Conservation (phyloP, 805 yeast species). For the Candida coleopterorum region DNA sequence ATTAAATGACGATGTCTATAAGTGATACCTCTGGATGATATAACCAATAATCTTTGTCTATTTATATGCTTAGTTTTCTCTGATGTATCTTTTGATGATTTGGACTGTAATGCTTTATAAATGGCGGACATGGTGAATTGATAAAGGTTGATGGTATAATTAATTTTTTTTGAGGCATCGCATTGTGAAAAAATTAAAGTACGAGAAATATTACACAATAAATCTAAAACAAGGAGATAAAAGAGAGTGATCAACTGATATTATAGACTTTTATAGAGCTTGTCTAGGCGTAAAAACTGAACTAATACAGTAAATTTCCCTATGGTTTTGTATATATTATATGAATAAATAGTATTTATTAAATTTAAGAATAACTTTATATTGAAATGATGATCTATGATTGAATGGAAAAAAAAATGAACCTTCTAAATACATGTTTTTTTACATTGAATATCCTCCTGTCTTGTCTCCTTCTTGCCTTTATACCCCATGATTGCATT, state of each 20-base stretch:
- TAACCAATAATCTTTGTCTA: slow-evolving; percentile 81
- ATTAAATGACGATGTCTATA: slow-evolving; percentile 94
- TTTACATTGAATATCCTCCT: background rate
- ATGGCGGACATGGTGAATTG: slow-evolving; percentile 35
- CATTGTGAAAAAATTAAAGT: no score
- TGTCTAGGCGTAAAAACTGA: no score
- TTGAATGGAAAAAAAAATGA: background rate
- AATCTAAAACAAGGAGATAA: background rate
- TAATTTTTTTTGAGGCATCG: slow-evolving; percentile 4
- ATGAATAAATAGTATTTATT: background rate
- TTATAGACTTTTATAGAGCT: no score
- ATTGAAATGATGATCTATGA: slow-evolving; percentile 3
- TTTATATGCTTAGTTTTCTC: slow-evolving; percentile 59
- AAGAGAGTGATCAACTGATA: no score
- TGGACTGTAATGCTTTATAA: slow-evolving; percentile 41
- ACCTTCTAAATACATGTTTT: slow-evolving; percentile 3
- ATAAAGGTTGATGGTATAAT: background rate
- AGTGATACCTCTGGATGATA: slow-evolving; percentile 93
- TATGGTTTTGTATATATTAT: no score
- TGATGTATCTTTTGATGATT: slow-evolving; percentile 44
- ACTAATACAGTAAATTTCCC: no score
- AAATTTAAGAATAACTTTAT: slow-evolving; percentile 2
- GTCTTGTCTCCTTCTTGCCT: background rate
- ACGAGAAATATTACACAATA: slow-evolving; percentile 1
- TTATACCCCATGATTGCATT: no score